Percentiles rank a stretch among this genome's conserved stretches.
phyloP scores from a whole-genome alignment of 441 rosid genomes.

The Eruca vesicaria region DNA sequence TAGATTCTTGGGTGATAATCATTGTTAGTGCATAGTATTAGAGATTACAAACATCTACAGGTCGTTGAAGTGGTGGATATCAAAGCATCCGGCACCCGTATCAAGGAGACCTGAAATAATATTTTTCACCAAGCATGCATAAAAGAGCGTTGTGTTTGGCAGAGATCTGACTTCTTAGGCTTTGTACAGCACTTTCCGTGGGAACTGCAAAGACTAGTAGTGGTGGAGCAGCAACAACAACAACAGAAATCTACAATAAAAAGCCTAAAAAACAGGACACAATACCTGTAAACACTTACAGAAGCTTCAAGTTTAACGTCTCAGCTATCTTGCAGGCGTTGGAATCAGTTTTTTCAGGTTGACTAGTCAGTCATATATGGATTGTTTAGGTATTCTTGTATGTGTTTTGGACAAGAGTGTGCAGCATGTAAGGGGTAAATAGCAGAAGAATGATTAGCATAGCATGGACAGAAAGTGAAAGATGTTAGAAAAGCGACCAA shows the following conservation, averaged over 20 bases:
- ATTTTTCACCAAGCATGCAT: conserved; percentile 3
- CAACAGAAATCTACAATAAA: conserved; percentile 47
- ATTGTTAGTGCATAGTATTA: background rate
- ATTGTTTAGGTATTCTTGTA: too few relatives aligned
- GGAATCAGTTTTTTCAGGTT: conserved; percentile 65
- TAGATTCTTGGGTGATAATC: background rate
- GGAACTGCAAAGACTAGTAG: conserved; percentile 29
- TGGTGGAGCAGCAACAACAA: conserved; percentile 22
- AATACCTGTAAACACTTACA: conserved; percentile 63
- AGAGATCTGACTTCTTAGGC: background rate
- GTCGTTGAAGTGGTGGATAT: conserved; percentile 71
- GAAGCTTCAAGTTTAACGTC: conserved; percentile 64
- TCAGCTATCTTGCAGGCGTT: conserved; percentile 57
- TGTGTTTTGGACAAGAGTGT: too few relatives aligned
- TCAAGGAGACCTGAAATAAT: conserved; percentile 56
- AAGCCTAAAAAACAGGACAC: conserved; percentile 51
- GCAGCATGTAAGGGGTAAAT: too few relatives aligned
- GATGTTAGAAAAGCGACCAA: too few relatives aligned
- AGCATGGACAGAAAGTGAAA: background rate
- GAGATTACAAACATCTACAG: conserved; percentile 44
- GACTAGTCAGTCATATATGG: conserved; percentile 20
- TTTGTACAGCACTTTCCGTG: conserved; percentile 47
- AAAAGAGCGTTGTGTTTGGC: background rate
- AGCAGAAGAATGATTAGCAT: too few relatives aligned
- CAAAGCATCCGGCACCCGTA: conserved; percentile 55